Base-by-base conservation (phyloP, 1,284 basidiomycete genomes). In the Blastosporella zonata region DNA sequence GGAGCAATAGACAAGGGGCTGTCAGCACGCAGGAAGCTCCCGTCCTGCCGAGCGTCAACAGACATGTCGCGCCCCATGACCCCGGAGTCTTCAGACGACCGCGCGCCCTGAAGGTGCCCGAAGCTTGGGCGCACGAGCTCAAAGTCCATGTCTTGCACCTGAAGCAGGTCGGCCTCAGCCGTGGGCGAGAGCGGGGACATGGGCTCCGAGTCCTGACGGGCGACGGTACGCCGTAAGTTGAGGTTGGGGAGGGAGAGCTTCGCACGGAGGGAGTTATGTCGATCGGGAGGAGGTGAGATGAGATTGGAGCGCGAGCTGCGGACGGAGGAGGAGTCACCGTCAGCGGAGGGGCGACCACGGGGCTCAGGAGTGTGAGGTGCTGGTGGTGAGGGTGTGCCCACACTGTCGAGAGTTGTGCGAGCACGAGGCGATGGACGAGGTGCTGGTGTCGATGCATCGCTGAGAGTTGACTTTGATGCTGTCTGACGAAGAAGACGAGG, bases 141-240 rank as follows among this genome's bases (percentile, higher is more conserved):
- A 57, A 90, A 90, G 59, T 90, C 87, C 71, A 82, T 84, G 57
- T 90, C 83, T 59, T 87, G 70, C 8, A 90, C 82, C 49, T 89
- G 86, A 6, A 90, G 74, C 17, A 65, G 67, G 20, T 71, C 67
- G 13, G 55, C 49, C 25, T 55, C 62, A 29, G 25, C 46, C 45
- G 53, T 38, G 50, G 59, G 47, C 2, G 52, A 45, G 2, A 43
- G 38, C 20, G 65, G 47, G 48, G 59, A 52, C 53, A 65, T 20
- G 59, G 64, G 50, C 10, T 69, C 67, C n/a, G n/a, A n/a, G 42
- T 70, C 70, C 33, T 67, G 64, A 4, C 63, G 64, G 49, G 61
- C 69, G 17, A 67, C 58, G 43, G 68, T 73, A 9, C 74, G 64
- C n/a, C 79, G 75, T 6, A 85, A 62, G 50, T 79, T 79, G 2